Evolutionary conservation across 1,284 basidiomycete genomes (phyloP).

Genomic region (Pisolithus thermaeus): DNA sequence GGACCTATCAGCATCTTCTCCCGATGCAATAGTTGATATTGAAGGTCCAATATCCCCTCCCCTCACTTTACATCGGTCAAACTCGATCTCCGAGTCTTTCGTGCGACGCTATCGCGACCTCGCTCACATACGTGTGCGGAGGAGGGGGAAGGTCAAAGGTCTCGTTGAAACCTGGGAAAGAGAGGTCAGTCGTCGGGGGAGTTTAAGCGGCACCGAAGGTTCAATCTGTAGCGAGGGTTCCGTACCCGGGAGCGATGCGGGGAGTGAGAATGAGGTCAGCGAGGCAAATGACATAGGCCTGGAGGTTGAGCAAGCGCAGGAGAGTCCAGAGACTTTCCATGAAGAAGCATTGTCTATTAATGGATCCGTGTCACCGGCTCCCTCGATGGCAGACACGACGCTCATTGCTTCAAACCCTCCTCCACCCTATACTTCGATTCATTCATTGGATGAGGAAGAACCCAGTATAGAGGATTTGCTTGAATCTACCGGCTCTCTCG

Average conservation of each 20-base stretch:
- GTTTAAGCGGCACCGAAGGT: slow-evolving; percentile 22
- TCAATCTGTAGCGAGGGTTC: slow-evolving; percentile 17
- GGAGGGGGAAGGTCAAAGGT: slow-evolving; percentile 28
- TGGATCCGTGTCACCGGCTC: neutral
- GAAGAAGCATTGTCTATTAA: neutral
- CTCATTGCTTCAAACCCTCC: slow-evolving; percentile 1
- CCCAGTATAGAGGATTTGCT: slow-evolving; percentile 26
- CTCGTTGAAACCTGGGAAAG: slow-evolving; percentile 28
- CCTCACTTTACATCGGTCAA: slow-evolving; percentile 19
- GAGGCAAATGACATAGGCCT: neutral
- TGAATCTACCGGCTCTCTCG: slow-evolving; percentile 18
- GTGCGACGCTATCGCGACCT: slow-evolving; percentile 28
- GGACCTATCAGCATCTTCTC: slow-evolving; percentile 15
- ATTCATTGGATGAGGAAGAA: slow-evolving; percentile 17
- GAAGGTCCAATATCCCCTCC: slow-evolving; percentile 13
- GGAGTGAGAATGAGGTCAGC: slow-evolving; percentile 17
- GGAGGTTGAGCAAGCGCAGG: neutral
- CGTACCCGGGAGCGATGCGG: slow-evolving; percentile 17
- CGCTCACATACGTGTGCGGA: slow-evolving; percentile 23
- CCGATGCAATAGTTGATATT: neutral
- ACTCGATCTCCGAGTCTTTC: slow-evolving; percentile 21
- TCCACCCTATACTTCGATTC: slow-evolving; percentile 9
- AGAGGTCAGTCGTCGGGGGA: slow-evolving; percentile 1
- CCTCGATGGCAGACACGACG: neutral
- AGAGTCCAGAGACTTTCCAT: neutral